Evolutionary conservation across 2,329 filamentous ascomycete species (phyloP), one percentile per base, ranked within the genome.

Genomic region (Xylaria polymorpha): DNA sequence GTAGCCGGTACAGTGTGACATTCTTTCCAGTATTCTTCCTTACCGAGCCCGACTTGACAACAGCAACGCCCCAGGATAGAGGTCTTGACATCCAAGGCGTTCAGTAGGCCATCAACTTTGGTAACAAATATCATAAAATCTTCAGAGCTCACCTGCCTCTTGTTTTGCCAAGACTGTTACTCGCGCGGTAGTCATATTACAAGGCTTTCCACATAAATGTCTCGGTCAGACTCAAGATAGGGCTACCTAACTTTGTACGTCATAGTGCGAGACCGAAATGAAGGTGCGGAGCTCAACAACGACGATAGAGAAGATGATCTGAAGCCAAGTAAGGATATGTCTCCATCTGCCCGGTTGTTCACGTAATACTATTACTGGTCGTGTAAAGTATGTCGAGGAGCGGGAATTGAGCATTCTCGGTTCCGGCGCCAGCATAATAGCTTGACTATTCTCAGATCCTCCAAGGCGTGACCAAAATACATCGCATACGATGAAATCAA

Each of bases 401-500:
- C 53, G 3, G 8, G 37, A 22, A 14, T 35, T 0, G 32, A 14
- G 7, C 22, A n/a, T 43, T 64, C n/a, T 58, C 39, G 1, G 43
- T 68, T 12, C 41, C 37, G 29, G 48, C 37, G 10, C 66, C 56
- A 9, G 66, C 66, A 32, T 65, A 61, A 25, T 65, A 48, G 48
- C 61, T 64, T n/a, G 66, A 65, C 46, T 61, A 41, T 32, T 32
- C 44, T 9, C 22, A 58, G 25, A 55, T 65, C 22, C 50, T 65
- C 39, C n/a, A 50, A 39, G 46, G 20, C 4, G n/a, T 46, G 25
- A 64, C 46, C 4, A 6, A 56, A 22, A 41, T 32, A 41, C 53
- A 35, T 64, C 22, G 61, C 20, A 20, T 64, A 64, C 18, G 25
- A 55, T n/a, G 22, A 15, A 37, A 57, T 10, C 1, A 7, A 9